These are phyloP conservation scores for Leccinum solheimii DNA, from an alignment of 1,284 basidiomycete genomes.

Conservation along the genomic window DNA sequence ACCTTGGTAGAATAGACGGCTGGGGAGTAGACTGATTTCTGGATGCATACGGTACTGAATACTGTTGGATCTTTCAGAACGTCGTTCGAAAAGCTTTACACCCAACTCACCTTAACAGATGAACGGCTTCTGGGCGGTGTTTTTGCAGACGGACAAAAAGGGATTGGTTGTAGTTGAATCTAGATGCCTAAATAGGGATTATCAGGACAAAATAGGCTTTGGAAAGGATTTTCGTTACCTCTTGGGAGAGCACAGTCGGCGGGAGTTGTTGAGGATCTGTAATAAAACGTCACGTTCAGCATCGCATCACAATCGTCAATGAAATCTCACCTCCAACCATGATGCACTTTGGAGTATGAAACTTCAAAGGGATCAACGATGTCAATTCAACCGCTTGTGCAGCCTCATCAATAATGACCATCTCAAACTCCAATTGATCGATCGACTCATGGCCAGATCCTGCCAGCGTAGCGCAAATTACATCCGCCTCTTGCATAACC, in stretches of 20 bases:
- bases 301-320: neutral
- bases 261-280: slow-evolving; percentile 95
- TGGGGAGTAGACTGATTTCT: slow-evolving; percentile 89
- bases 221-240: slow-evolving; percentile 41
- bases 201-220: slow-evolving; percentile 11
- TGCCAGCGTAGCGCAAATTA: slow-evolving; percentile 93
- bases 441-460: slow-evolving; percentile 91
- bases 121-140: slow-evolving; percentile 75
- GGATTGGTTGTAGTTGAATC: slow-evolving; percentile 85
- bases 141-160: slow-evolving; percentile 93
- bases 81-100: neutral
- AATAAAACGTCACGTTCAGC: neutral
- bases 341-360: slow-evolving; percentile 81
- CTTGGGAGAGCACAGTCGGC: slow-evolving; percentile 91
- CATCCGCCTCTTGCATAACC: slow-evolving; percentile 85
- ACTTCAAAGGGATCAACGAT: slow-evolving; percentile 95
- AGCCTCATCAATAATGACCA: slow-evolving; percentile 97
- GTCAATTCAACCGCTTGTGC: slow-evolving; percentile 97
- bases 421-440: slow-evolving; percentile 87
- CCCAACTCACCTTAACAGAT: slow-evolving; percentile 79
- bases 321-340: slow-evolving; percentile 82
- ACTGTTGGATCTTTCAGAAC: slow-evolving; percentile 42
- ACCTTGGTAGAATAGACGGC: slow-evolving; percentile 85
- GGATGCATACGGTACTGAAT: slow-evolving; percentile 99
- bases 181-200: slow-evolving; percentile 56